phyloP scores from a whole-genome alignment of 345 rosid genomes.

The Limnanthes douglasii region DNA sequence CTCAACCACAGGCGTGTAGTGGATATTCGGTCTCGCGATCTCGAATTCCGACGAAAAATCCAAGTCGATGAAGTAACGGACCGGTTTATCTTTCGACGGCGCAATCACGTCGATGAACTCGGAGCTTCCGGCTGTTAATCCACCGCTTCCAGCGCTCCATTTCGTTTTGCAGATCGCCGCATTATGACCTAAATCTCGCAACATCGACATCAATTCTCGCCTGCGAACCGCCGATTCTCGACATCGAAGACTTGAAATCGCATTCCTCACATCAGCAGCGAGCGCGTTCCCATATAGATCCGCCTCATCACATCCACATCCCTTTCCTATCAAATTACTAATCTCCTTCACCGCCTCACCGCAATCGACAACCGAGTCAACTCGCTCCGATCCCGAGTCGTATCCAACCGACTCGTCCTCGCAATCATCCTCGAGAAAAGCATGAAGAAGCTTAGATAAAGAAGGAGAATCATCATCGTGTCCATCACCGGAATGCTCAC shows the following conservation, averaged over 20 bases:
- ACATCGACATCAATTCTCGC: conserved; percentile 43
- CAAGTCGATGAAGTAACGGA: conserved; percentile 57
- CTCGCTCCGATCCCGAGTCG: conserved; percentile 30
- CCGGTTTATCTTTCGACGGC: conserved; percentile 7
- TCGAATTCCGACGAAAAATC: conserved; percentile 64
- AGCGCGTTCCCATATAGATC: conserved; percentile 12
- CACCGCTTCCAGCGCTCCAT: conserved; percentile 56
- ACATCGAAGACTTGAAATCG: background rate
- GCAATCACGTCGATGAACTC: conserved; percentile 80
- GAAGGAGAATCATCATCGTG: conserved; percentile 36
- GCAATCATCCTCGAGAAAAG: conserved; percentile 43
- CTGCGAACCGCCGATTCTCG: conserved; percentile 16
- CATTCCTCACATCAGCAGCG: conserved; percentile 2
- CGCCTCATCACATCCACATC: conserved; percentile 30
- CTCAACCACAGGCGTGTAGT: conserved; percentile 26
- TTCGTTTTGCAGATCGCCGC: conserved; percentile 84
- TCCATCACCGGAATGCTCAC: conserved; percentile 51
- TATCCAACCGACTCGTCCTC: background rate
- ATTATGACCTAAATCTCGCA: conserved; percentile 61
- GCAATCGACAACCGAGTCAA: conserved; percentile 14
- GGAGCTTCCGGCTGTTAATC: conserved; percentile 43
- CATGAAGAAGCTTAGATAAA: conserved; percentile 66
- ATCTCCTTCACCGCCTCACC: conserved; percentile 21
- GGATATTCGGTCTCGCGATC: conserved; percentile 75
- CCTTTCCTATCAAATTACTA: conserved; percentile 3